Evolutionary conservation across 2,329 filamentous ascomycete species (phyloP).

Genomic region (Aspergillus sergii): DNA sequence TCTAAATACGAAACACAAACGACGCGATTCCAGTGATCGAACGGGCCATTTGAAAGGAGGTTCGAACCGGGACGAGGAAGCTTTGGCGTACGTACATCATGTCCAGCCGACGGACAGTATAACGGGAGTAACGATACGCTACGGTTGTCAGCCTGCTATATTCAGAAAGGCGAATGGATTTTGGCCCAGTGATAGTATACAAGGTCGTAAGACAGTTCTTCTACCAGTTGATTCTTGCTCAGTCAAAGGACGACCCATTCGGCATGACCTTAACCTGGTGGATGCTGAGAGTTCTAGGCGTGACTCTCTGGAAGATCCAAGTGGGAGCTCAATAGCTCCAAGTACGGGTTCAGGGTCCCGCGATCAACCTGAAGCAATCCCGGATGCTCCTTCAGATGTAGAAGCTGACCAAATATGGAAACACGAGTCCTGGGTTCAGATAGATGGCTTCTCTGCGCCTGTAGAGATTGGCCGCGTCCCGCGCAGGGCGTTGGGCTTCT

Average conservation of each 20-base stretch:
- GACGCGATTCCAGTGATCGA: constrained; percentile 47
- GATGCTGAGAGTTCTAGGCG: constrained; percentile 18
- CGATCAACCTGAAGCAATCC: constrained; percentile 11
- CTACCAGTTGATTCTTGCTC: constrained; percentile 89
- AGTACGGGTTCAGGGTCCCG: constrained; percentile 10
- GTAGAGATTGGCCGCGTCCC: constrained; percentile 86
- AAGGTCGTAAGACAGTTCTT: constrained; percentile 76
- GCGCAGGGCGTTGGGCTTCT: constrained; percentile 81
- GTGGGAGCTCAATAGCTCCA: constrained; percentile 38
- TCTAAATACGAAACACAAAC: constrained; percentile 45
- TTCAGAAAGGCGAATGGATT: constrained; percentile 88
- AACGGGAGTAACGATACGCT: constrained; percentile 86
- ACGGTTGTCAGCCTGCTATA: constrained; percentile 79
- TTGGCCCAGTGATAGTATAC: constrained; percentile 91
- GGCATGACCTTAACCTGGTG: constrained; percentile 31
- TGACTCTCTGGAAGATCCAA: constrained; percentile 34
- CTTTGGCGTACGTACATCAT: constrained; percentile 86
- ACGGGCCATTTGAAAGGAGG: constrained; percentile 29
- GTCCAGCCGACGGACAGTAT: constrained; percentile 83
- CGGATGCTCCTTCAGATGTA: constrained; percentile 34
- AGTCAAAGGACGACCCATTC: constrained; percentile 69
- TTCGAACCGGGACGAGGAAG: constrained; percentile 66
- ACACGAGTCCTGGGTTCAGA: constrained; percentile 85
- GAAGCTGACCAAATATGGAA: constrained; percentile 73
- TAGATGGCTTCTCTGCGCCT: constrained; percentile 70